These are phyloP conservation scores for Tolypocladium tundrense DNA, from an alignment of 2,329 filamentous ascomycete genomes.

Conservation along the genomic window DNA sequence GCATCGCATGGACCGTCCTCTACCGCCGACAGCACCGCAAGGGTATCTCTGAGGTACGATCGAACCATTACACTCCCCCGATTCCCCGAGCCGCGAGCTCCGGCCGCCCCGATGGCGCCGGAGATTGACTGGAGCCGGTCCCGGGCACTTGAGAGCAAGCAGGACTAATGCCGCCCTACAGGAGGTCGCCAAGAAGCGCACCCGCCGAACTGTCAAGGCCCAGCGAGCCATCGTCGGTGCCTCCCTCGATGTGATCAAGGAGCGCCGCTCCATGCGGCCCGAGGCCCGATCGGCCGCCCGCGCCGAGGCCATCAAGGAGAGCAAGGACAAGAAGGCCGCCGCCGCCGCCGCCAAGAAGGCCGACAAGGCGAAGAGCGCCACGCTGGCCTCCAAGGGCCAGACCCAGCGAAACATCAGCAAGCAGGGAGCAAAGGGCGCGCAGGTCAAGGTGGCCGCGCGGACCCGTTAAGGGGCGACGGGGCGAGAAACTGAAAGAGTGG, in stretches of 20 bases:
- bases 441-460: constrained; percentile 74
- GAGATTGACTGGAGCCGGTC: not conserved
- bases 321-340: constrained; percentile 96
- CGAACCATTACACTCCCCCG: not conserved
- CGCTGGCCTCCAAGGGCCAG: constrained; percentile 65
- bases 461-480: constrained; percentile 50
- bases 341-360: constrained; percentile 91
- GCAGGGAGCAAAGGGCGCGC: constrained; percentile 90
- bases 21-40: constrained; percentile 99
- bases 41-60: constrained; percentile 98
- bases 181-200: constrained; percentile 99
- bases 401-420: constrained; percentile 79
- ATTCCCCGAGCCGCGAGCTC: not conserved
- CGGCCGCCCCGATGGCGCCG: not conserved
- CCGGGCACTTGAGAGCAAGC: constrained; percentile 2
- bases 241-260: constrained; percentile 99
- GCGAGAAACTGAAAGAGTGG: constrained; percentile 15
- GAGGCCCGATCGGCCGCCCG: constrained; percentile 92
- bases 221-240: constrained; percentile 99
- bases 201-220: constrained; percentile 93
- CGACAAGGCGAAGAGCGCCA: constrained; percentile 93
- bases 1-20: constrained; percentile 96
- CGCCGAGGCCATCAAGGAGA: constrained; percentile 83
- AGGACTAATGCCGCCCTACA: constrained; percentile 42
- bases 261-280: constrained; percentile 88